Conservation (phyloP, 2,329 filamentous ascomycete species). For the Colletotrichum lupini region DNA sequence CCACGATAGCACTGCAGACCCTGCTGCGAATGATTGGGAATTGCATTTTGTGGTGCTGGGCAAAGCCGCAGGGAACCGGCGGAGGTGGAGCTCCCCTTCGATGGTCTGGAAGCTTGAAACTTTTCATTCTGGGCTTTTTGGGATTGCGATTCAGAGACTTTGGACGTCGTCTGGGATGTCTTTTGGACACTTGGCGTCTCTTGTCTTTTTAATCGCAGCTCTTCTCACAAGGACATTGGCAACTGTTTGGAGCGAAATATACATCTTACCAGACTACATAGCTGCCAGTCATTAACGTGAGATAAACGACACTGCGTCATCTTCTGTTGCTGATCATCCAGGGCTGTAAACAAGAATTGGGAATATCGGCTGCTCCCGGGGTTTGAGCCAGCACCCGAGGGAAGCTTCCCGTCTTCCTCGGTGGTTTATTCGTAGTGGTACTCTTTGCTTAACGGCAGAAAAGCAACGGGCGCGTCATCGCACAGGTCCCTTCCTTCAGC, state of each 20-base stretch:
- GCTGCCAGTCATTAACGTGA: not conserved
- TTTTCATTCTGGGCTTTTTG: conserved; percentile 5
- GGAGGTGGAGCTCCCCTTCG: conserved; percentile 28
- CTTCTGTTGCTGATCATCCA: conserved; percentile 12
- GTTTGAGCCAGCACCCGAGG: conserved; percentile 9
- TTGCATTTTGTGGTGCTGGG: conserved; percentile 17
- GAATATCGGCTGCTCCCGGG: conserved; percentile 26
- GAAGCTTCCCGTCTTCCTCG: conserved; percentile 1
- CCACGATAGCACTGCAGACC: conserved; percentile 17
- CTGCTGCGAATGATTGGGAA: conserved; percentile 11
- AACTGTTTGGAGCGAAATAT: not conserved
- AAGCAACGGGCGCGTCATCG: conserved; percentile 25
- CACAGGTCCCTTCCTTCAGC: conserved; percentile 33
- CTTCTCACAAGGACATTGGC: not conserved
- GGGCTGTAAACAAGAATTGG: conserved; percentile 22
- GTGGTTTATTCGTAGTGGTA: not conserved
- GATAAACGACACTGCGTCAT: conserved; percentile 17
- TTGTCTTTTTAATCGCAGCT: not conserved
- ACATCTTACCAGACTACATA: not conserved
- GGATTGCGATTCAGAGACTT: conserved; percentile 21
- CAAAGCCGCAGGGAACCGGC: conserved; percentile 25
- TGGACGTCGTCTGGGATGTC: not conserved
- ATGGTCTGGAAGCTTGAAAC: conserved; percentile 22
- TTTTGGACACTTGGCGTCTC: not conserved
- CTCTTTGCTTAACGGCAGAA: not conserved